A percentile compares a stretch with the other conserved stretches of the same genome.
phyloP scores from a whole-genome alignment of 768 basidiomycete genomes.

The Boletales sp. region DNA sequence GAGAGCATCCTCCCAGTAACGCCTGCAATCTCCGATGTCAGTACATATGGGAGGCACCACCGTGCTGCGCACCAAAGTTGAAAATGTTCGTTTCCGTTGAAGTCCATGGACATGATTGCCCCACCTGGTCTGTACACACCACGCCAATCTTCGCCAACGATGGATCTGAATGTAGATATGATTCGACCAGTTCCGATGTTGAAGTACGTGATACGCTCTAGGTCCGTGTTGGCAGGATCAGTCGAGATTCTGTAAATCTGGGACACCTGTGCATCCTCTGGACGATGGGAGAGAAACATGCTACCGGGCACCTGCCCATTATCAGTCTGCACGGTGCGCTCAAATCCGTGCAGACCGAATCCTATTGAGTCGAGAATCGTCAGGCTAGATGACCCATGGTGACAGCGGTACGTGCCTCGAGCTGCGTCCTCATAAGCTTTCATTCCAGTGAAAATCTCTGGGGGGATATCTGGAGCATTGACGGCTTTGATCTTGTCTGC shows the following conservation, averaged over 20 bases:
- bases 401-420: conserved; percentile 23
- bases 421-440: conserved; percentile 38
- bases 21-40: conserved; percentile 22
- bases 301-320: conserved; percentile 13
- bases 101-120: conserved; percentile 38
- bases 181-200: conserved; percentile 37
- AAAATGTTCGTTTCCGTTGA: conserved; percentile 38
- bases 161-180: conserved; percentile 29
- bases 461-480: conserved; percentile 31
- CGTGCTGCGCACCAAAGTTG: conserved; percentile 35
- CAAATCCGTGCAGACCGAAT: conserved; percentile 27
- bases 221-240: conserved; percentile 20
- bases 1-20: conserved; percentile 40
- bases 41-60: background rate
- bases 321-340: conserved; percentile 13
- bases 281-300: conserved; percentile 37
- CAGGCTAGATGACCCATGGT: background rate
- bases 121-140: conserved; percentile 35
- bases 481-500: conserved; percentile 38
- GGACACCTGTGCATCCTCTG: conserved; percentile 36
- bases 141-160: conserved; percentile 40
- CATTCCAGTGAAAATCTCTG: conserved; percentile 34
- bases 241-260: conserved; percentile 35
- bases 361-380: conserved; percentile 12
- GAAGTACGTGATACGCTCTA: conserved; percentile 38